Conservation (phyloP, 2,329 filamentous ascomycete genomes). For the Scleromitrula shiraiana region DNA sequence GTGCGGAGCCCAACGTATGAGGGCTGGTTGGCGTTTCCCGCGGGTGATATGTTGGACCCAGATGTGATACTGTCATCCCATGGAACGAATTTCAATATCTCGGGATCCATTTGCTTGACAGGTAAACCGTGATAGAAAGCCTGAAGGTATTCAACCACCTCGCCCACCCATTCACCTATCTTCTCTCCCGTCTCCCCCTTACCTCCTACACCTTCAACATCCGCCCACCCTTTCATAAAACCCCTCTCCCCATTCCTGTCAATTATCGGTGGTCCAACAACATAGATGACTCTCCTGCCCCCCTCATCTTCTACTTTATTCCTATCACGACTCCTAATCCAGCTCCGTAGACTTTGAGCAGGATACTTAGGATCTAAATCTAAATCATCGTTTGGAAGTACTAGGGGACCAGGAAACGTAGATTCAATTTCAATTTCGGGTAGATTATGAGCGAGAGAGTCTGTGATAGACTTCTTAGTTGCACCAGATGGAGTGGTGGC, state of each 20-base stretch:
- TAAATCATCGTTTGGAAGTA: slow-evolving; percentile 22
- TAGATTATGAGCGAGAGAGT: background rate
- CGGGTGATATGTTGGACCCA: background rate
- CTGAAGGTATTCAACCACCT: slow-evolving; percentile 19
- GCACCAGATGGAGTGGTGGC: slow-evolving; percentile 7
- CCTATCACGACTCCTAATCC: slow-evolving; percentile 14
- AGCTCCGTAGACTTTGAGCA: slow-evolving; percentile 20
- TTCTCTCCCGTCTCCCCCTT: background rate
- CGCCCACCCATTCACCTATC: background rate
- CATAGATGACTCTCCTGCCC: slow-evolving; percentile 17
- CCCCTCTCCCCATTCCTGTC: slow-evolving; percentile 1
- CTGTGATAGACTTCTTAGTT: background rate
- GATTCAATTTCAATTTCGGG: background rate
- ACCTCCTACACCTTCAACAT: slow-evolving; percentile 11
- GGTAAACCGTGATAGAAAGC: slow-evolving; percentile 24
- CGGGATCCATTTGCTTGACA: slow-evolving; percentile 17
- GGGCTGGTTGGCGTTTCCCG: background rate
- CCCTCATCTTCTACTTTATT: slow-evolving; percentile 18
- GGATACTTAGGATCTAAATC: slow-evolving; percentile 15
- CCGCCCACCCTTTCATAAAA: slow-evolving; percentile 12
- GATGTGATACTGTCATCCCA: slow-evolving; percentile 6
- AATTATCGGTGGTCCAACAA: slow-evolving; percentile 17
- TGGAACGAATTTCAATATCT: slow-evolving; percentile 13
- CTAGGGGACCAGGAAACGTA: slow-evolving; percentile 21
- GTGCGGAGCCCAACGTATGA: slow-evolving; percentile 1